Evolutionary conservation across 176 grass and related monocot species (phyloP), one percentile per base, ranked within the genome.

Genomic region (Miscanthus lutarioriparius): DNA sequence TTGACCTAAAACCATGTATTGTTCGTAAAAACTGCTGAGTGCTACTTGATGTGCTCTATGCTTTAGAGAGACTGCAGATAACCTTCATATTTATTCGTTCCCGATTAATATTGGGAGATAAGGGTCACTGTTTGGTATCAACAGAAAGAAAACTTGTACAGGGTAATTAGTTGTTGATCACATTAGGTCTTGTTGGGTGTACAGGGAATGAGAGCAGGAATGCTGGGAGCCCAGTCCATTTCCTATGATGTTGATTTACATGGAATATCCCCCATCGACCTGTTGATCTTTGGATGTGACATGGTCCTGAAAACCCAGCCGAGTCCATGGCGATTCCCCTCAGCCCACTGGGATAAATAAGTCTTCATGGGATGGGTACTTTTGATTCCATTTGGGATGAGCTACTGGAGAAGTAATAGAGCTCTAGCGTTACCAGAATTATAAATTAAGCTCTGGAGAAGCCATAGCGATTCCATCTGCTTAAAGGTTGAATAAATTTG

Each of bases 401-500:
- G 19, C 62, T 10, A 72, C 35, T 12, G n/a, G 19, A 28, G 67
- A 54, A 45, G 26, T 10, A 65, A 45, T 19, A 65, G 19, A 10
- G 14, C 19, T 65, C 22, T 20, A 79, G 37, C 2, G 10, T 64
- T 70, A 35, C 48, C 10, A 32, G 12, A 58, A 49, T 26, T 15
- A 54, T 81, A 53, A 13, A 51, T 64, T 7, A 26, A 40, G 17
- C 56, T 64, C 12, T 75, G 70, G 40, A 48, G 39, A 84, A 67
- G 16, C 38, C 33, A 19, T 75, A 15, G 26, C 8, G 8, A 39
- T 76, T 67, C n/a, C 3, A 38, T 48, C 10, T 74, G 7, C 32
- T 14, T 75, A 33, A 28, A 73, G 8, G 37, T 75, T 75, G 25
- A 84, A 22, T 65, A 75, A 84, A 75, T 75, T 83, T 38, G 40